Base-by-base conservation (phyloP, 2,329 filamentous ascomycete species). In the Fusarium ambrosium region DNA sequence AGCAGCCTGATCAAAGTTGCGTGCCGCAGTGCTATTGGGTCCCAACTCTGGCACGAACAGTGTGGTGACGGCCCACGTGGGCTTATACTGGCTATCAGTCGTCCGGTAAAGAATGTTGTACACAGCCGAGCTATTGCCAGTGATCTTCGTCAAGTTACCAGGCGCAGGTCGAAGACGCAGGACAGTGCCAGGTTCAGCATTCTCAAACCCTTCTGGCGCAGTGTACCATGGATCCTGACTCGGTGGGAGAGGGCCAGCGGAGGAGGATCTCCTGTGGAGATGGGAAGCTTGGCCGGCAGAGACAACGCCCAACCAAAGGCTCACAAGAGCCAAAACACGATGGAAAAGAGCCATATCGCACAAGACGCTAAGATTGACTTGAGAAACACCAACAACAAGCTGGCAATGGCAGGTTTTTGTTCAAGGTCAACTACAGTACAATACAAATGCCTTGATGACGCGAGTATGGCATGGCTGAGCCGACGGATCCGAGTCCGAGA, bases 41-140 rank as follows among this genome's bases (percentile, higher is more conserved):
- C 75, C 72, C 18, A 79, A 56, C 22, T 70, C 62, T 6, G 77
- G 77, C 2, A 77, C 68, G 7, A 74, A 64, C 0, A 79, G 48
- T 32, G 77, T 79, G 0, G 77, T 79, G 2, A 79, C 77, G 4
- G 77, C 75, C 77, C 77, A 79, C 4, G 69, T 45, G 0, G 77
- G 72, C 34, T 64, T 77, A 18, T 79, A 78, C 22, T 70, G 72
- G 62, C 77, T 79, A 39, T 78, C 74, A 0, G 77, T 79, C 0
- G 77, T 79, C 29, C 77, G 77, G 61, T 73, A 79, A 13, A 79
- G 74, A 4, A 79, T 68, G 16, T 79, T 79, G 29, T 79, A 79
- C 0, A 51, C 62, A 1, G 75, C 74, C 4, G 77, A 78, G 14
- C 62, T 61, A 34, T 79, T 79, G 22, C 73, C 62, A 1, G 61